Conservation (phyloP, 2,329 filamentous ascomycete genomes). For the Penicillium fuscoglaucum region DNA sequence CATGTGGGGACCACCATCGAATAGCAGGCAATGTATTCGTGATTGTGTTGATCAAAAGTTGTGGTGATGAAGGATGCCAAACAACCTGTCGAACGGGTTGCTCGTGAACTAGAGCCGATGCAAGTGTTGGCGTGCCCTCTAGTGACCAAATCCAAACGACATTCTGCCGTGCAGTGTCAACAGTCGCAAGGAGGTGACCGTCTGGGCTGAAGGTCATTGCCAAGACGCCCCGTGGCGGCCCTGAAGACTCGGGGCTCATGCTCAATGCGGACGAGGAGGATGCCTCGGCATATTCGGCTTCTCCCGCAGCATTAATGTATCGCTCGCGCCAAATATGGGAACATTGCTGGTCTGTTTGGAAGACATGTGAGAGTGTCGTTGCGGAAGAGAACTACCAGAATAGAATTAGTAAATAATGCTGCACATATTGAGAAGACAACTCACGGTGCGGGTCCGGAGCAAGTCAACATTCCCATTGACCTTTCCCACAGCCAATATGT, state of each 20-base stretch:
- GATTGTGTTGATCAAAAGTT: conserved; percentile 42
- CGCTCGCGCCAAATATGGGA: conserved; percentile 40
- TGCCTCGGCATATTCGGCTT: conserved; percentile 40
- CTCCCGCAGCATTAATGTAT: conserved; percentile 29
- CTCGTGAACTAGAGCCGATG: conserved; percentile 45
- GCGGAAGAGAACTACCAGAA: conserved; percentile 34
- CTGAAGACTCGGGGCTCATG: conserved; percentile 32
- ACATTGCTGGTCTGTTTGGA: conserved; percentile 32
- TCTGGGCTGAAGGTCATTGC: conserved; percentile 43
- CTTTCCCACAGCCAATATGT: conserved; percentile 52
- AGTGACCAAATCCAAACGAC: conserved; percentile 50
- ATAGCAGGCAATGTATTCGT: conserved; percentile 35
- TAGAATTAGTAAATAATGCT: conserved; percentile 2
- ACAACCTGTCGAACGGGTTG: conserved; percentile 41
- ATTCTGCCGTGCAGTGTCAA: conserved; percentile 43
- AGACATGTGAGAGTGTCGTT: conserved; percentile 37
- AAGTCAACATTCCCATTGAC: conserved; percentile 53
- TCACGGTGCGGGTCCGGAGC: conserved; percentile 46
- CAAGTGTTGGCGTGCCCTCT: conserved; percentile 28
- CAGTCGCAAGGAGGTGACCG: conserved; percentile 40
- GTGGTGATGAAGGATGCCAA: conserved; percentile 42
- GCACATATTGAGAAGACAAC: conserved; percentile 1
- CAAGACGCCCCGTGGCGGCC: conserved; percentile 38
- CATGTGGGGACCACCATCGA: conserved; percentile 36
- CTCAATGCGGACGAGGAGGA: conserved; percentile 40